Percentiles rank a stretch among this genome's conserved stretches.
phyloP scores from a whole-genome alignment of 371 early-diverging fungal species.

The Rhizoclosmatium hyalinum region DNA sequence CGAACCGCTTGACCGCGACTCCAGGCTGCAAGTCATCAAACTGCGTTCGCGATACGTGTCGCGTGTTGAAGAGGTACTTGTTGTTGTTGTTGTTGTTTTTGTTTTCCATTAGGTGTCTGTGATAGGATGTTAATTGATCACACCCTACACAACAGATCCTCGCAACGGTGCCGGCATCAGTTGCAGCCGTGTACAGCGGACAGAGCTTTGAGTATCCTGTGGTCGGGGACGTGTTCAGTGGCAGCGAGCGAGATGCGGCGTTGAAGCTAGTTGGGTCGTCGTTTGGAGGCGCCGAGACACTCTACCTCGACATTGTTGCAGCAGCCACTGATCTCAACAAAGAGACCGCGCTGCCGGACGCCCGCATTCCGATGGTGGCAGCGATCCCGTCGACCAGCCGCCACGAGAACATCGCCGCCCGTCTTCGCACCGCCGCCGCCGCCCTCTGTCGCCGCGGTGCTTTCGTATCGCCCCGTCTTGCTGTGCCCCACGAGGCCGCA shows the following conservation, averaged over 20 bases:
- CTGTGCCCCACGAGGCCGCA: not conserved
- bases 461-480: slow-evolving; percentile 9
- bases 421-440: not conserved
- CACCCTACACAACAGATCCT: not conserved
- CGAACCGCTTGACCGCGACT: not conserved
- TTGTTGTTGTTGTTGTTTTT: not conserved
- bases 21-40: not conserved
- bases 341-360: slow-evolving; percentile 2
- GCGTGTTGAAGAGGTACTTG: slow-evolving; percentile 9
- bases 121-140: not conserved
- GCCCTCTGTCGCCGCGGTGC: not conserved
- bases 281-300: not conserved
- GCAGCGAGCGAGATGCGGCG: not conserved
- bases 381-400: not conserved
- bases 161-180: not conserved
- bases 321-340: not conserved
- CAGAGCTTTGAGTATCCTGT: not conserved
- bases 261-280: not conserved
- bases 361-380: not conserved
- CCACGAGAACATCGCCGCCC: not conserved
- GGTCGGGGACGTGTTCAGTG: not conserved
- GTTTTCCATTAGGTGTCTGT: not conserved
- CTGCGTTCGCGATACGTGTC: slow-evolving; percentile 8
- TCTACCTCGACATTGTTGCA: not conserved
- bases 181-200: slow-evolving; percentile 6